These are phyloP conservation scores for Solanum neorickii DNA, from an alignment of 257 asterid species.

Conservation along the genomic window DNA sequence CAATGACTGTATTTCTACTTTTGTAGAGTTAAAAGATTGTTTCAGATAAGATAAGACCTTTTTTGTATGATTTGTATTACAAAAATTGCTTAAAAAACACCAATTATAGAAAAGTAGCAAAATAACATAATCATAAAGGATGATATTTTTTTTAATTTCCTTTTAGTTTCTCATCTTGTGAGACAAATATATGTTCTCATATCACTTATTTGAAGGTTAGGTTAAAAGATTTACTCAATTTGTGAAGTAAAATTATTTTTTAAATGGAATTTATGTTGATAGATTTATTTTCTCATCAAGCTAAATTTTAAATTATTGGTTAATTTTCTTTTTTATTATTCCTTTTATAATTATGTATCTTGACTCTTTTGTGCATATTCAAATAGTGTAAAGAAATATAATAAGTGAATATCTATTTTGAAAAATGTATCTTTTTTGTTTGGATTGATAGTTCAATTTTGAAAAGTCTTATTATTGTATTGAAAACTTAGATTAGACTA, in stretches of 20 bases:
- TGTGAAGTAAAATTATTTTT: not conserved
- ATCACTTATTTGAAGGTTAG: not conserved
- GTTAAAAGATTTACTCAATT: not conserved
- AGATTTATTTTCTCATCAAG: not conserved
- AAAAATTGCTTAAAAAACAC: no score
- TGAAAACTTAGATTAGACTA: not conserved
- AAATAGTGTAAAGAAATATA: not conserved
- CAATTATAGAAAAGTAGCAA: not conserved
- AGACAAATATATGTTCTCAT: not conserved
- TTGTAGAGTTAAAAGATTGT: not conserved
- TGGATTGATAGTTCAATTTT: not conserved
- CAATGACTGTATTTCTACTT: not conserved
- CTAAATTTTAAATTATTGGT: not conserved
- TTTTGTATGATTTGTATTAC: not conserved
- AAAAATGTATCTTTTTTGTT: not conserved
- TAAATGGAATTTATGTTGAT: not conserved
- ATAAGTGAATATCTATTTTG: not conserved
- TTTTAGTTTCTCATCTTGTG: not conserved
- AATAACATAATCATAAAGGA: not conserved
- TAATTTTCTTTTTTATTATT: not conserved
- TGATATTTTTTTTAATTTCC: not conserved
- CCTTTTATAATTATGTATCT: not conserved
- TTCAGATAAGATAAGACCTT: no score
- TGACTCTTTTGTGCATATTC: no score
- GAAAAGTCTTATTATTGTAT: not conserved